These are phyloP conservation scores for Kingdonia uniflora DNA, from an alignment of 164 flowering plant species.

Conservation along the genomic window DNA sequence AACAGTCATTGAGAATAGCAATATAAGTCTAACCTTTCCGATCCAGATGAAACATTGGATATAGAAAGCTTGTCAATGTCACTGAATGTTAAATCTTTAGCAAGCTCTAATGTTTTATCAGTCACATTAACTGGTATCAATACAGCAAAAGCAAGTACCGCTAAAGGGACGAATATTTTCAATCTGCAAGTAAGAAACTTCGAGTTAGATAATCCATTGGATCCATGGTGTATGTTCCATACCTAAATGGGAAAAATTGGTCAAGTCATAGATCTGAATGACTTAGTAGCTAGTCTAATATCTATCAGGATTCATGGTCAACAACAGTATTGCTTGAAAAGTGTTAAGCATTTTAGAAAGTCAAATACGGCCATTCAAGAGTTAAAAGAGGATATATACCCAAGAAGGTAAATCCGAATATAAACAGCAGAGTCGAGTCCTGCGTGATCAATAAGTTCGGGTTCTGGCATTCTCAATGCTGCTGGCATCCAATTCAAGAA, in stretches of 20 bases:
- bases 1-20: neutral
- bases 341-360: too few species aligned
- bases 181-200: slow-evolving; percentile 32
- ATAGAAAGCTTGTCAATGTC: slow-evolving; percentile 83
- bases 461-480: slow-evolving; percentile 82
- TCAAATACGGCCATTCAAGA: neutral
- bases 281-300: too few species aligned
- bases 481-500: slow-evolving; percentile 93
- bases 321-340: too few species aligned
- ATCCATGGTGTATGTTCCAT: too few species aligned
- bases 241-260: too few species aligned
- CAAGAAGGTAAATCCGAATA: slow-evolving; percentile 82
- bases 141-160: slow-evolving; percentile 49
- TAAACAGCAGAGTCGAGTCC: slow-evolving; percentile 87
- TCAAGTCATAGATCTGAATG: too few species aligned
- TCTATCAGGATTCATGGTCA: too few species aligned
- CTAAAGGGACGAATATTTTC: slow-evolving; percentile 61
- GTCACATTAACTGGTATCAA: slow-evolving; percentile 85
- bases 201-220: slow-evolving; percentile 5
- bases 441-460: slow-evolving; percentile 85
- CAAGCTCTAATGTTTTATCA: slow-evolving; percentile 28
- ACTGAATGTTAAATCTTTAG: slow-evolving; percentile 41
- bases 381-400: slow-evolving; percentile 25
- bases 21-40: slow-evolving; percentile 38
- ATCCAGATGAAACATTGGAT: slow-evolving; percentile 65